phyloP scores from a whole-genome alignment of 257 asterid genomes.

The Ilex asprella region DNA sequence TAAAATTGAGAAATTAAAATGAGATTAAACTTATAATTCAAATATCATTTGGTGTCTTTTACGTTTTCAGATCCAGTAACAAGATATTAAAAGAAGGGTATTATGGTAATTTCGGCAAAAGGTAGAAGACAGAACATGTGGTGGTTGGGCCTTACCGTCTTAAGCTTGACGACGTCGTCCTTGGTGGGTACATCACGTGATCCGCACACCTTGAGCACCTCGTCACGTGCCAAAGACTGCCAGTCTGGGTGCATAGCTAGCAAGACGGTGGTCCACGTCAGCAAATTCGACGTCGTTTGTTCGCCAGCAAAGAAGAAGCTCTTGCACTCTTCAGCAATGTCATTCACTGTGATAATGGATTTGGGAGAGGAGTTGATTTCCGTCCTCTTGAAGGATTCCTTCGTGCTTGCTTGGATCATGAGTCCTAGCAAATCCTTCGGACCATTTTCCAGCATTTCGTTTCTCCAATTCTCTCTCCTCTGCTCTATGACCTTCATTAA shows the following conservation, averaged over 20 bases:
- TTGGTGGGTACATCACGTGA: slow-evolving; percentile 40
- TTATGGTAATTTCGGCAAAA: too few species aligned
- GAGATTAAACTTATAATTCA: too few species aligned
- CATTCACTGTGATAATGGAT: slow-evolving; percentile 29
- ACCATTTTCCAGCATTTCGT: slow-evolving; percentile 26
- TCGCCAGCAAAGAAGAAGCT: slow-evolving; percentile 50
- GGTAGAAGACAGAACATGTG: too few species aligned
- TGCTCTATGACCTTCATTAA: slow-evolving; percentile 34
- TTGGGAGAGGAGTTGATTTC: slow-evolving; percentile 4
- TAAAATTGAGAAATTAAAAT: too few species aligned
- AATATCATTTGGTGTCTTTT: too few species aligned
- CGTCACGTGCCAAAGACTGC: slow-evolving; percentile 45
- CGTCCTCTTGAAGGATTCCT: slow-evolving; percentile 8
- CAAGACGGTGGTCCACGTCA: slow-evolving; percentile 48
- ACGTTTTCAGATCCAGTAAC: too few species aligned
- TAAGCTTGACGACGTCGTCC: slow-evolving; percentile 35
- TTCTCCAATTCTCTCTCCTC: slow-evolving; percentile 32
- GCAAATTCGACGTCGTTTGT: slow-evolving; percentile 45
- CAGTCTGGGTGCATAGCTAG: slow-evolving; percentile 47
- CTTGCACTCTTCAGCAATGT: slow-evolving; percentile 47
- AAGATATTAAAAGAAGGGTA: too few species aligned
- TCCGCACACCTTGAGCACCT: slow-evolving; percentile 43
- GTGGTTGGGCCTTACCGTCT: slow-evolving; percentile 18
- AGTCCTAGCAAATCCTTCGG: slow-evolving; percentile 39
- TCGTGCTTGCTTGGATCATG: slow-evolving; percentile 36